These are phyloP conservation scores for Wakefieldia striispora DNA, from an alignment of 768 basidiomycete genomes.

Conservation along the genomic window DNA sequence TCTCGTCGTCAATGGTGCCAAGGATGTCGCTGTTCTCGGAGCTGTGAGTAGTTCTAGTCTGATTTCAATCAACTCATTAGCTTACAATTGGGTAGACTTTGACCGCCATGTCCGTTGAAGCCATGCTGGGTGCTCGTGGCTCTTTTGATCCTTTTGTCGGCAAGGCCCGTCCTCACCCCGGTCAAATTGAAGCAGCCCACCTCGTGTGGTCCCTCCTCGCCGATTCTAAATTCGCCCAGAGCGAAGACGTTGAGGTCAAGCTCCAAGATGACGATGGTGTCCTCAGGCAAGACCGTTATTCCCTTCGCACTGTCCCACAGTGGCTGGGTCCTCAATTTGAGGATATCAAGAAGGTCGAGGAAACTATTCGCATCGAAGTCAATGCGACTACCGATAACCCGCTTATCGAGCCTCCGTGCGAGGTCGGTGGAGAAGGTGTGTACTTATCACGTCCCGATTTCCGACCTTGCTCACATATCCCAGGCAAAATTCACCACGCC, in stretches of 20 bases:
- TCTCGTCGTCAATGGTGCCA: conserved; percentile 70
- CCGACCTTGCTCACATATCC: not conserved
- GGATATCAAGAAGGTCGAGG: conserved; percentile 65
- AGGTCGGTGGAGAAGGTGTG: conserved; percentile 36
- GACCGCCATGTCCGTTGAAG: conserved; percentile 84
- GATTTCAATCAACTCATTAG: too few species aligned
- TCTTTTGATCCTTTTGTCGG: conserved; percentile 79
- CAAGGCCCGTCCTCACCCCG: conserved; percentile 76
- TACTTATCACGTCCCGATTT: not conserved
- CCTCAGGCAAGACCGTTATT: conserved; percentile 74
- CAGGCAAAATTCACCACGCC: conserved; percentile 67
- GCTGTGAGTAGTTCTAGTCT: conserved; percentile 16
- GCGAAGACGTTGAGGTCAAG: conserved; percentile 69
- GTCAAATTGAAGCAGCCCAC: conserved; percentile 76
- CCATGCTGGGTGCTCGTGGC: conserved; percentile 67
- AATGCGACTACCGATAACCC: conserved; percentile 93
- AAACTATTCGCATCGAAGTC: conserved; percentile 68
- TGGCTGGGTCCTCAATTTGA: conserved; percentile 86
- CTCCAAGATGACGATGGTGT: conserved; percentile 71
- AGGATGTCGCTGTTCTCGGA: conserved; percentile 61
- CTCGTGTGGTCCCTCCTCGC: conserved; percentile 68
- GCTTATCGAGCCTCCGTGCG: conserved; percentile 75
- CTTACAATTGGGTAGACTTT: conserved; percentile 45
- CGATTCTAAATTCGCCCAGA: conserved; percentile 65
- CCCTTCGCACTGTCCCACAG: conserved; percentile 72